Base-by-base conservation (phyloP, 805 yeast genomes). In the Soucietia sequanensis region DNA sequence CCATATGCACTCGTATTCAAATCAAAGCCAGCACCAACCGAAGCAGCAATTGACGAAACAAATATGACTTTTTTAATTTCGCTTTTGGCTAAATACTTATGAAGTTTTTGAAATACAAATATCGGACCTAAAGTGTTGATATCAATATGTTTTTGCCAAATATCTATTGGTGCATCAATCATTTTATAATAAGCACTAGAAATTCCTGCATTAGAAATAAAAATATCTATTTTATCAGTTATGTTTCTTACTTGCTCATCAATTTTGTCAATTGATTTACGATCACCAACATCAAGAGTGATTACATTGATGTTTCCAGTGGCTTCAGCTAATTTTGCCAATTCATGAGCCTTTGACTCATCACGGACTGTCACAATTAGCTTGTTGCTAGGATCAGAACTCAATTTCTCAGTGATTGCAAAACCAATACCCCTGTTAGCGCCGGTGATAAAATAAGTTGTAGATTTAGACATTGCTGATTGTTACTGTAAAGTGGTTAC, bases 381-480 rank as follows among this genome's bases (percentile, higher is more conserved):
- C 56, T 64, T 27, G 53, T 53, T 31, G 47, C 50, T 31, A 57
- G 58, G 15, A 34, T 47, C 33, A 35, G 23, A 18, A 16, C 49
- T 39, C n/a, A 62, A 37, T 26, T 43, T 41, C 26, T 51, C 47
- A 4, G 47, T 54, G 10, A 64, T 44, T 0, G 50, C 56, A 13
- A 50, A 47, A 5, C 75, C 74, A 22, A 68, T 58, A 4, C 73
- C 72, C 35, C 63, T 52, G 15, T 67, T 62, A 16, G 66, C 68
- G 9, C 75, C 73, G 3, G 66, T 60, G 14, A 43, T 32, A 22
- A 44, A 40, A 27, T 43, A 43, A 30, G 37, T 41, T 13, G 39
- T n/a, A n/a, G n/a, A n/a, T n/a, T n/a, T n/a, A n/a, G n/a, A n/a
- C n/a, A n/a, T n/a, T n/a, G n/a, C n/a, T n/a, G n/a, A n/a, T n/a